A percentile compares a stretch with the other conserved stretches of the same genome.
Evolutionary conservation across 1,139 yeast species (phyloP).

Genomic region (Ogataea hybrid): DNA sequence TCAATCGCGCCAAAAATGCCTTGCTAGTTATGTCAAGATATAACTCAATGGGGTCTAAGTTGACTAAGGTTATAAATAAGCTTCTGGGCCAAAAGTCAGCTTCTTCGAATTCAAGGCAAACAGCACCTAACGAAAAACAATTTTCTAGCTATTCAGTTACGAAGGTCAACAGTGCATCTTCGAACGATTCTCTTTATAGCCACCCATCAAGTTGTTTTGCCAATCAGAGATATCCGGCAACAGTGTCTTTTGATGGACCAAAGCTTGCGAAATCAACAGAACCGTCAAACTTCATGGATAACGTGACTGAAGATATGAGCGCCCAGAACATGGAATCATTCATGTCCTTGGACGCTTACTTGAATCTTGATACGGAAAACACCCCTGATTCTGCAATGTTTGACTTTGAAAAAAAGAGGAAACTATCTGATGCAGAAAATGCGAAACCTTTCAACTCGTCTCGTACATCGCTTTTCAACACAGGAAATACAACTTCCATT

Average conservation of each 20-base stretch:
- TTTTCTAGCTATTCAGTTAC: background rate
- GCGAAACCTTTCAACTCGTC: background rate
- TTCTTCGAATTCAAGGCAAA: background rate
- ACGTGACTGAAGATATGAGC: background rate
- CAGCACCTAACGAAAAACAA: background rate
- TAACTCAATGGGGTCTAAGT: constrained; percentile 50
- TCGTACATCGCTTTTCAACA: background rate
- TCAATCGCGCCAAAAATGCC: constrained; percentile 43
- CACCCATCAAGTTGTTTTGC: too few species aligned
- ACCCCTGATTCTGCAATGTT: background rate
- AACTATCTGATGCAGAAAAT: background rate
- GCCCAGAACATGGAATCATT: background rate
- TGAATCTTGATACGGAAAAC: constrained; percentile 3
- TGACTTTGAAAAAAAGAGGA: constrained; percentile 3
- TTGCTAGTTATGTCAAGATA: constrained; percentile 39
- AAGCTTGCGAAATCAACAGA: too few species aligned
- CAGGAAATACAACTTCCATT: background rate
- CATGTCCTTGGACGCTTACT: constrained; percentile 5
- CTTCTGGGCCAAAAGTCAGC: constrained; percentile 20
- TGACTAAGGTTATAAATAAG: constrained; percentile 48
- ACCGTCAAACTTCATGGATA: too few species aligned
- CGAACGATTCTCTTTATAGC: too few species aligned
- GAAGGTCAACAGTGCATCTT: background rate
- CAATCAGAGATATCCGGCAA: too few species aligned
- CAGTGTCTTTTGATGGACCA: too few species aligned